Evolutionary conservation across 768 basidiomycete genomes (phyloP), one percentile per base, ranked within the genome.

Genomic region (Lentinula boryana): DNA sequence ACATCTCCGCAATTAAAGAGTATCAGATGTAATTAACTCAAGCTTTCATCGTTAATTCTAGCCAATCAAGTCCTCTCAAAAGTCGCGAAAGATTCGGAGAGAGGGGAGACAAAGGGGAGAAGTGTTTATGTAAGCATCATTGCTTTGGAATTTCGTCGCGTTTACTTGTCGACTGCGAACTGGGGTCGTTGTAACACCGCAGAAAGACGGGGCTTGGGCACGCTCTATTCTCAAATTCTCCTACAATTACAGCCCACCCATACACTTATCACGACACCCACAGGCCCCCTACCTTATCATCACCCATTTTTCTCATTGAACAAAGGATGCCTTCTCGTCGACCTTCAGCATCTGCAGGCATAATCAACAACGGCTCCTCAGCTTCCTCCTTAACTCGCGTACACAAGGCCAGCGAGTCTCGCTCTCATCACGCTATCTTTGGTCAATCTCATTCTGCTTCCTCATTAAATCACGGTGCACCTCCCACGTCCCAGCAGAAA

Each of bases 401-500:
- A 5, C 86, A 88, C 67, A 81, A 78, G 72, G 84, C 80, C 68
- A 84, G 81, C 60, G 88, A 89, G 60, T 87, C 88, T 3, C 76
- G 83, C 61, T 87, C 88, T 2, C 76, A 84, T 63, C 80, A 83
- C 62, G 72, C 64, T 10, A 69, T 75, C 57, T 60, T 64, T n/a
- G 60, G 62, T 4, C 60, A 57, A 32, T 63, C 65, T n/a, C 71
- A 74, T 10, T 75, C 76, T 8, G 66, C 74, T 21, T 69, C 71
- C 8, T 70, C 75, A 6, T 63, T 76, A 0, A 51, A 38, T 43
- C 58, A 51, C 21, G 73, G 67, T 21, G 71, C 70, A 18, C 69
- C 76, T 38, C 76, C 81, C 7, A 84, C 84, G 1, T 87, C 88
- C 1, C 89, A 95, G 69, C 88, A 91, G 74, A 92, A 87, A 78